These are phyloP conservation scores for Curvularia lunata DNA, from an alignment of 2,329 filamentous ascomycete genomes.

Conservation along the genomic window DNA sequence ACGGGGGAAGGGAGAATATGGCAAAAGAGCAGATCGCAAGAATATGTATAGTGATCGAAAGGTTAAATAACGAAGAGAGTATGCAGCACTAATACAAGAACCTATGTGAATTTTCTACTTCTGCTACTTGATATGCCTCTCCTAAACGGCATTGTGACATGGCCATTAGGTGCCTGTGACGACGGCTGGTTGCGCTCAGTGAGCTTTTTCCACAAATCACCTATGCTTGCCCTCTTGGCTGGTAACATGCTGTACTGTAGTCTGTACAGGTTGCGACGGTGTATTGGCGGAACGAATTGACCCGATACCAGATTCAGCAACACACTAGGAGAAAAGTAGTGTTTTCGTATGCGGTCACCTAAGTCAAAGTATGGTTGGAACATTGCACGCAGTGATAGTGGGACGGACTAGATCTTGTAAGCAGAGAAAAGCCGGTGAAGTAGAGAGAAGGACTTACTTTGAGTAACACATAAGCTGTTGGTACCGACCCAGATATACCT, in stretches of 20 bases:
- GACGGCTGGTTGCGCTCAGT: constrained; percentile 22
- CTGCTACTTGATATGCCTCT: constrained; percentile 12
- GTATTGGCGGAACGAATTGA: constrained; percentile 92
- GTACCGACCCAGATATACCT: constrained; percentile 52
- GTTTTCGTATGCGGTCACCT: constrained; percentile 87
- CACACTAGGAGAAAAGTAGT: constrained; percentile 90
- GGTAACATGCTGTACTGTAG: constrained; percentile 98
- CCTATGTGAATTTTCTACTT: constrained; percentile 11
- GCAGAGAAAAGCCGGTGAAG: neutral
- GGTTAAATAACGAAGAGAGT: too few relatives aligned
- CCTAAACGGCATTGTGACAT: constrained; percentile 11
- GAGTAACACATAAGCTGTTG: constrained; percentile 83
- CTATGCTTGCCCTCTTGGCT: constrained; percentile 75
- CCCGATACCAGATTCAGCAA: constrained; percentile 87
- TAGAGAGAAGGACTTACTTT: constrained; percentile 63
- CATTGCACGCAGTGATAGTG: constrained; percentile 88
- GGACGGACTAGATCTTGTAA: constrained; percentile 65
- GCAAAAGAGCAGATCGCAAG: neutral
- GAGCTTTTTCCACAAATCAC: constrained; percentile 82
- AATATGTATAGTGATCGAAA: neutral
- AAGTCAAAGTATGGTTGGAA: constrained; percentile 98
- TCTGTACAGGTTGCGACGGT: constrained; percentile 92
- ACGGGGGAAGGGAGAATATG: too few relatives aligned
- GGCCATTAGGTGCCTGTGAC: constrained; percentile 11
- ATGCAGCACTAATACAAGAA: neutral